phyloP scores from a whole-genome alignment of 2,329 filamentous ascomycete genomes.

The Teratosphaeria destructans region DNA sequence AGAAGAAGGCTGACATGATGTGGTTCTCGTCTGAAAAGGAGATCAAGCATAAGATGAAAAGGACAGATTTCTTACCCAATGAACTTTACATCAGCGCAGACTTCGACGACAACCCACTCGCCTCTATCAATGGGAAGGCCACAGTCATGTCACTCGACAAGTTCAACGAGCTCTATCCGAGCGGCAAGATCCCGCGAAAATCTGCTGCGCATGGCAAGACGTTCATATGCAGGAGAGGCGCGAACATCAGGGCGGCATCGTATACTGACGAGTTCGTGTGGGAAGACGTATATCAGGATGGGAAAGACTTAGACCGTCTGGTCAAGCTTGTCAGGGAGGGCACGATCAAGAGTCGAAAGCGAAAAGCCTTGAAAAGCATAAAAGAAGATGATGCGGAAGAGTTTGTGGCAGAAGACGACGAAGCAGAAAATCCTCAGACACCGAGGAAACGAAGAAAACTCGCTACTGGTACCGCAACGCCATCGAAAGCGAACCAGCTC shows the following conservation, averaged over 20 bases:
- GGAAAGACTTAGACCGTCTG: slow-evolving; percentile 54
- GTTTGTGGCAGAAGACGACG: slow-evolving; percentile 35
- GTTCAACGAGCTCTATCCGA: slow-evolving; percentile 62
- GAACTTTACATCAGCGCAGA: slow-evolving; percentile 86
- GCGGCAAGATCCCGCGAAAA: slow-evolving; percentile 60
- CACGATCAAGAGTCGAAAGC: slow-evolving; percentile 61
- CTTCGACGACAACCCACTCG: slow-evolving; percentile 77
- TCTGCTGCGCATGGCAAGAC: slow-evolving; percentile 71
- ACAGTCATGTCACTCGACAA: slow-evolving; percentile 61
- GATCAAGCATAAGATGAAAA: slow-evolving; percentile 70
- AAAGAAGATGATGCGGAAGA: slow-evolving; percentile 31
- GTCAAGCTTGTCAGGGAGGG: slow-evolving; percentile 57
- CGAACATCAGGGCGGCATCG: slow-evolving; percentile 75
- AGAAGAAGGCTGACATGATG: slow-evolving; percentile 77
- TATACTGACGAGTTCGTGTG: slow-evolving; percentile 90
- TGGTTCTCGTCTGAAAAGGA: slow-evolving; percentile 94
- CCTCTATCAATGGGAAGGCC: slow-evolving; percentile 84
- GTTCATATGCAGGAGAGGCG: slow-evolving; percentile 82
- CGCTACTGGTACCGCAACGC: slow-evolving; percentile 33
- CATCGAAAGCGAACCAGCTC: slow-evolving; percentile 34
- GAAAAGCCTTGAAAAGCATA: slow-evolving; percentile 22
- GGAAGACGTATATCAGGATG: slow-evolving; percentile 71
- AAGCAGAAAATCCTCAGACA: slow-evolving; percentile 31
- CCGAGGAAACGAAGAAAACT: slow-evolving; percentile 41
- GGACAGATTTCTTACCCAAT: slow-evolving; percentile 66